Conservation (phyloP, 768 basidiomycete genomes). For the Tylopilus subfusipes region DNA sequence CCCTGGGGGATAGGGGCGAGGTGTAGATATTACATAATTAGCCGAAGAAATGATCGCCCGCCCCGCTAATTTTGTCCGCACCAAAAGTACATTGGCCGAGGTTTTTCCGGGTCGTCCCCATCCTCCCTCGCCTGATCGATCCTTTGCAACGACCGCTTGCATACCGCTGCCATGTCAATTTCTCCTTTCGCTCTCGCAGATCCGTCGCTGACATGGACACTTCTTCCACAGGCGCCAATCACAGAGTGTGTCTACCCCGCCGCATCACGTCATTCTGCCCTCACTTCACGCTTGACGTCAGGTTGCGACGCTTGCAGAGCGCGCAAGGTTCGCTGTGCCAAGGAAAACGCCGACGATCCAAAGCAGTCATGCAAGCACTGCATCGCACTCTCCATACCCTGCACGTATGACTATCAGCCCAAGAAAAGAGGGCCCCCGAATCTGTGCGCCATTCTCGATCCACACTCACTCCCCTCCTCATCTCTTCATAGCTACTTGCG, state of each 20-base stretch:
- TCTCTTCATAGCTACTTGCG: conserved; percentile 59
- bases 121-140: not conserved
- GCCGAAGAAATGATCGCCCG: not conserved
- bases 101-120: not conserved
- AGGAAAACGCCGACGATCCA: conserved; percentile 73
- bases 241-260: conserved; percentile 55
- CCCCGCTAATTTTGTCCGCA: not conserved
- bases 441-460: conserved; percentile 48
- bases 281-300: conserved; percentile 32
- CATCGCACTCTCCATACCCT: conserved; percentile 73
- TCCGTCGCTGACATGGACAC: conserved; percentile 33
- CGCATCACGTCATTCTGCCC: conserved; percentile 23
- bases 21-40: conserved; percentile 14
- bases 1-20: conserved; percentile 11
- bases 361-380: conserved; percentile 87
- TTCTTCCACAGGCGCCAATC: conserved; percentile 66
- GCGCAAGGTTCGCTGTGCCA: conserved; percentile 80
- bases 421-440: conserved; percentile 94
- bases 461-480: not conserved
- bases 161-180: conserved; percentile 36
- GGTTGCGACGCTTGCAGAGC: conserved; percentile 86
- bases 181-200: conserved; percentile 16
- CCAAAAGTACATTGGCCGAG: not conserved
- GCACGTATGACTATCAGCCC: conserved; percentile 90
- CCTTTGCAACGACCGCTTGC: not conserved